These are phyloP conservation scores for Solanum gandarillasii DNA, from an alignment of 257 asterid genomes.

Conservation along the genomic window DNA sequence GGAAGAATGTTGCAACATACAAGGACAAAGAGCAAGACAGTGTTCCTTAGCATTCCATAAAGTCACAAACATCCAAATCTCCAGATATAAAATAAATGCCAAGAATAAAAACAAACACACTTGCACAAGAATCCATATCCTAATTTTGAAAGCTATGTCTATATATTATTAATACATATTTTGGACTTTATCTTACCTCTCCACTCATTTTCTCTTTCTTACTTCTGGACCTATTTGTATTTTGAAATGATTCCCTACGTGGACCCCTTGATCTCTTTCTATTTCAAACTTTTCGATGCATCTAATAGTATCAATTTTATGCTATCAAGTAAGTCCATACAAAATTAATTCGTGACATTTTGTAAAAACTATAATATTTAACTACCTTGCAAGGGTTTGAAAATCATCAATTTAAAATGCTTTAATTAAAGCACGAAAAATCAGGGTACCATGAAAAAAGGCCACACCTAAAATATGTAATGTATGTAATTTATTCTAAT, in stretches of 20 bases:
- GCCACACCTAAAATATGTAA: background rate
- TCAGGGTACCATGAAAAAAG: background rate
- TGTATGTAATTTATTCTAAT: background rate
- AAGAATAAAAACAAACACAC: constrained; percentile 18
- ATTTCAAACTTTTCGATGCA: constrained; percentile 3
- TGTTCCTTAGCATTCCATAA: constrained; percentile 19
- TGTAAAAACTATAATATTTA: background rate
- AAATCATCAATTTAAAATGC: background rate
- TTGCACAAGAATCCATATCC: constrained; percentile 30
- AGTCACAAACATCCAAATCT: constrained; percentile 30
- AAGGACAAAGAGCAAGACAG: constrained; percentile 37
- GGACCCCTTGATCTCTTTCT: constrained; percentile 14
- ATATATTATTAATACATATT: constrained; percentile 5
- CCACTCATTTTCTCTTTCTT: background rate
- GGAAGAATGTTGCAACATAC: constrained; percentile 48
- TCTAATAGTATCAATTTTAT: background rate
- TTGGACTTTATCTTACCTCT: constrained; percentile 31
- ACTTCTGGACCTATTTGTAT: background rate
- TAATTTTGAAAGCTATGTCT: constrained; percentile 21
- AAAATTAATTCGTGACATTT: background rate
- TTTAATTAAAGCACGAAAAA: background rate
- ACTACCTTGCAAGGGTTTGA: background rate
- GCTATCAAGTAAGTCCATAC: background rate
- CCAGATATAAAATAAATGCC: constrained; percentile 28
- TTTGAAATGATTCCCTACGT: constrained; percentile 28